Evolutionary conservation across 495 filamentous ascomycete genomes (phyloP).

Genomic region (Aspergillus egyptiacus): DNA sequence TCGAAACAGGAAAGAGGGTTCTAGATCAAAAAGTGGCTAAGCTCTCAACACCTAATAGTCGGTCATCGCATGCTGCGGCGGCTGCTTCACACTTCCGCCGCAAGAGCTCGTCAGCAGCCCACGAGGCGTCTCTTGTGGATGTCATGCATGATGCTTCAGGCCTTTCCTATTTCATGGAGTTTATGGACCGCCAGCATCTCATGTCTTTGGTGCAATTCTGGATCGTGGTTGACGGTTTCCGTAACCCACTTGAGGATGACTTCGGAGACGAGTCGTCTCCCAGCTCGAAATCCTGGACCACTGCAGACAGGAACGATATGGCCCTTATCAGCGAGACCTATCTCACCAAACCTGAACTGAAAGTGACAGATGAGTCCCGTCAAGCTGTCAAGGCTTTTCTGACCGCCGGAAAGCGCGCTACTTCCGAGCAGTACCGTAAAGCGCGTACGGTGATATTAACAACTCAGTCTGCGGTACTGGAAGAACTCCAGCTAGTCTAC

Average conservation of each 20-base stretch:
- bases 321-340: constrained; percentile 87
- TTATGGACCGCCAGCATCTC: constrained; percentile 86
- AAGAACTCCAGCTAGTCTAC: constrained; percentile 72
- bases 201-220: constrained; percentile 95
- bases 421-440: constrained; percentile 71
- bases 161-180: constrained; percentile 98
- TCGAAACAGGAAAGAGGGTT: constrained; percentile 86
- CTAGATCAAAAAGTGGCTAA: constrained; percentile 85
- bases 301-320: constrained; percentile 80
- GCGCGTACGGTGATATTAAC: constrained; percentile 76
- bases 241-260: constrained; percentile 94
- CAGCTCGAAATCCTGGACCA: constrained; percentile 65
- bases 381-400: constrained; percentile 70
- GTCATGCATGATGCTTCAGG: constrained; percentile 82
- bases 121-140: constrained; percentile 70
- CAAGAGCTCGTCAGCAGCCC: constrained; percentile 47
- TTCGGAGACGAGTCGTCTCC: constrained; percentile 61
- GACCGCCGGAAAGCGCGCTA: constrained; percentile 65
- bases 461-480: constrained; percentile 75
- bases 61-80: constrained; percentile 32
- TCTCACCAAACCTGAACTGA: constrained; percentile 73
- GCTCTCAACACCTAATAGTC: constrained; percentile 60
- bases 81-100: constrained; percentile 33
- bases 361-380: constrained; percentile 62
- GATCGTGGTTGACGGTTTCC: constrained; percentile 95